phyloP scores from a whole-genome alignment of 257 asterid species.

The Ligustrum vulgare region DNA sequence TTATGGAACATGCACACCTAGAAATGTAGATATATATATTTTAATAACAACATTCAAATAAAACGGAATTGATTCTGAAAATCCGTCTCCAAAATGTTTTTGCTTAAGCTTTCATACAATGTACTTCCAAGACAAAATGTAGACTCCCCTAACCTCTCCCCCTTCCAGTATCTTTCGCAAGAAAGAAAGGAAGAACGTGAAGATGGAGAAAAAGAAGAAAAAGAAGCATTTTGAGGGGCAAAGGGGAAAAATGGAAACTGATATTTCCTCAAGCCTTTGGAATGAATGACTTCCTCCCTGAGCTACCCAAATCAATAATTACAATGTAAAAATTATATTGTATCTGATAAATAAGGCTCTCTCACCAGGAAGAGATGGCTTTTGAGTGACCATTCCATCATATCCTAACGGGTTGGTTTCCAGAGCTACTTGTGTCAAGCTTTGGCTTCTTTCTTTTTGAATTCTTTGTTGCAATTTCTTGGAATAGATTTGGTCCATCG shows the following conservation, averaged over 20 bases:
- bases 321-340: not conserved
- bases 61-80: no score
- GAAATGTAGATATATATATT: not conserved
- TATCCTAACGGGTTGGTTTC: constrained; percentile 69
- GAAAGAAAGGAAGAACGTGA: not conserved
- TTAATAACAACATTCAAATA: no score
- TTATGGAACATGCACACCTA: not conserved
- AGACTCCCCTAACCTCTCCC: not conserved
- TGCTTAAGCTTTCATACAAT: not conserved
- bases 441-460: constrained; percentile 45
- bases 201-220: not conserved
- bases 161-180: not conserved
- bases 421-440: constrained; percentile 35
- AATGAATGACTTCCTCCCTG: not conserved
- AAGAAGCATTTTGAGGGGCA: not conserved
- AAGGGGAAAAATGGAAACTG: not conserved
- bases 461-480: constrained; percentile 57
- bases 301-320: not conserved
- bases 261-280: not conserved
- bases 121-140: not conserved
- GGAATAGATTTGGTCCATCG: constrained; percentile 76
- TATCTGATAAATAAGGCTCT: not conserved
- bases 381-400: constrained; percentile 21
- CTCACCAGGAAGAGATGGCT: constrained; percentile 1
- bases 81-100: no score